Base-by-base conservation (phyloP, 371 early-diverging fungal genomes). In the Basidiobolus meristosporus region DNA sequence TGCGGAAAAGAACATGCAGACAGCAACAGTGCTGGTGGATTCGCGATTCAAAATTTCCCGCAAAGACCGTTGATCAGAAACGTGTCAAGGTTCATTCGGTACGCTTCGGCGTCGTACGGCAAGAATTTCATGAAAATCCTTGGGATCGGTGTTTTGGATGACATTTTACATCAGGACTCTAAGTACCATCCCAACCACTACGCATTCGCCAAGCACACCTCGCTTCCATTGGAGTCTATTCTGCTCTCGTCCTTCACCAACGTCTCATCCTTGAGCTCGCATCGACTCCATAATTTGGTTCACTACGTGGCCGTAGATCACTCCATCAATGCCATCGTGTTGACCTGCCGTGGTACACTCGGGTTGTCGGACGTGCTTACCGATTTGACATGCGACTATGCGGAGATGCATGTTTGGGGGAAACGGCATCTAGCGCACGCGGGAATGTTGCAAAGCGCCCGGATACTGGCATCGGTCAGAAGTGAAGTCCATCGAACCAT, bases 281-380 rank as follows among this genome's bases (percentile, higher is more conserved):
- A 56, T 23, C 62, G 64, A 32, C 60, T 83, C 32, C 77, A 81
- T 46, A 73, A 77, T 1, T 57, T 81, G 1, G 83, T 82, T 0
- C 85, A 89, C 51, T 89, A 83, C 48, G 73, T 90, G 12, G 68
- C 70, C 6, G 67, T 88, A 3, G 90, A 90, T 49, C 87, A 84
- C 41, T 56, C 54, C 1, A 64, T 79, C 0, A 56, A 70, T 31
- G 60, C 78, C 0, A 66, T 92, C 9, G 85, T 90, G 0, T 43
- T 92, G 11, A 83, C 90, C 0, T 77, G 86, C 39, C 77, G 93
- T 1, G 93, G 93, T 6, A 92, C 93, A 0, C 62, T 90, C 7
- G 88, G 89, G 0, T 55, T 90, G 38, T 74, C 75, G 2, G 93
- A 92, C 45, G 54, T 85, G 12, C 52, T 92, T 39, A 81, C 88